Evolutionary conservation across 495 filamentous ascomycete genomes (phyloP), one percentile per base, ranked within the genome.

Genomic region (Penicillium samsonianum): DNA sequence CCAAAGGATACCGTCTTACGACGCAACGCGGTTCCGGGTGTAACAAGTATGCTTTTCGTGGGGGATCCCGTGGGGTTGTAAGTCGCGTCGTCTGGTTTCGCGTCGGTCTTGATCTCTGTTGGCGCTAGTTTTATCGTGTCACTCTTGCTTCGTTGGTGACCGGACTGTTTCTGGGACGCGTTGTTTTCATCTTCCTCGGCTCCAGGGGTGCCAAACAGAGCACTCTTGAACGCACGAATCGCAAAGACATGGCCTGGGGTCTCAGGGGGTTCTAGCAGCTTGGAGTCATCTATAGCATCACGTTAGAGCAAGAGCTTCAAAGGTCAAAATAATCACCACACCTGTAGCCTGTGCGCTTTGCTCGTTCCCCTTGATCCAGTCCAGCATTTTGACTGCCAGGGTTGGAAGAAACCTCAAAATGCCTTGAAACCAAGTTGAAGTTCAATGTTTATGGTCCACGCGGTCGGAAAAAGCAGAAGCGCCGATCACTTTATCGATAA

Each of bases 171-270:
- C 23, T 67, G 62, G 7, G 60, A 31, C 7, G 50, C 52, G 50
- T 47, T 28, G 14, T 40, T 63, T 37, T 62, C 63, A 7, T 69
- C 70, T 14, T 81, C 72, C 1, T 77, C 72, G 22, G 77, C 79
- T 19, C 81, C 84, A 17, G 91, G 90, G 3, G 90, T 93, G 33
- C 95, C 94, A 77, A 96, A 98, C 35, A 98, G 70, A 17, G 90
- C 92, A 53, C 89, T 92, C 65, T 90, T 94, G 72, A 98, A 85
- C 17, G 94, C 95, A 64, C 92, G 91, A 55, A 94, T 84, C 12
- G 92, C 93, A 76, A 98, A 98, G 2, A 96, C 83, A 22, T 92
- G 91, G 25, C 91, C 95, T 11, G 94, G 95, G 6, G 94, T 98
- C 60, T 96, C 90, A 57, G 93, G 94, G 8, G 82, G 79, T 43